Conservation (phyloP, 768 basidiomycete genomes). For the Thelephora ganbajun region DNA sequence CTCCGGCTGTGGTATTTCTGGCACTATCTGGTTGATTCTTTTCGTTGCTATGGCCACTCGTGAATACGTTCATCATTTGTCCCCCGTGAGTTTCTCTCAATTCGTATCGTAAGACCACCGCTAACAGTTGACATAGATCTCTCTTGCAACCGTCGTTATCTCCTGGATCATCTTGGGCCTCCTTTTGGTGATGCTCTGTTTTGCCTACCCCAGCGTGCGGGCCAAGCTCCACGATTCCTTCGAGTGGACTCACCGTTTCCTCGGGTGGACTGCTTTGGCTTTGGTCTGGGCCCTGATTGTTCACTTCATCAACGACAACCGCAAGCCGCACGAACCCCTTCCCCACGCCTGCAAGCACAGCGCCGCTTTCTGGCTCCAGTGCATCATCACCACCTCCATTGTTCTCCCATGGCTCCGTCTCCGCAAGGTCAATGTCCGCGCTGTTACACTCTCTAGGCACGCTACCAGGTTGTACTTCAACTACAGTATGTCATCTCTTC, state of each 20-base stretch:
- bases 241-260: slow-evolving; percentile 41
- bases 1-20: slow-evolving; percentile 42
- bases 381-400: slow-evolving; percentile 39
- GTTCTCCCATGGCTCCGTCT: slow-evolving; percentile 48
- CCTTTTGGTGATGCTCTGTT: slow-evolving; percentile 32
- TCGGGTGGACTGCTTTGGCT: slow-evolving; percentile 39
- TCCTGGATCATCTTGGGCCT: slow-evolving; percentile 37
- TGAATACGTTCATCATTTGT: slow-evolving; percentile 25
- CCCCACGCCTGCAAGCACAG: slow-evolving; percentile 28
- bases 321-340: slow-evolving; percentile 21
- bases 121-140: slow-evolving; percentile 21
- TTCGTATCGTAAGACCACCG: slow-evolving; percentile 7
- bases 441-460: slow-evolving; percentile 40
- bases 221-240: slow-evolving; percentile 35
- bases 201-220: slow-evolving; percentile 37
- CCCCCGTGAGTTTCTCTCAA: slow-evolving; percentile 14
- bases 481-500: slow-evolving; percentile 26
- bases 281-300: slow-evolving; percentile 40
- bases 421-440: slow-evolving; percentile 37
- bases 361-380: slow-evolving; percentile 41
- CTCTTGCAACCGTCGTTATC: slow-evolving; percentile 31
- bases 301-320: slow-evolving; percentile 40
- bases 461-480: slow-evolving; percentile 46
- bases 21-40: slow-evolving; percentile 36
- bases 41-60: slow-evolving; percentile 38